These are phyloP conservation scores for Boletus subparvulus DNA, from an alignment of 768 basidiomycete species.

Conservation along the genomic window DNA sequence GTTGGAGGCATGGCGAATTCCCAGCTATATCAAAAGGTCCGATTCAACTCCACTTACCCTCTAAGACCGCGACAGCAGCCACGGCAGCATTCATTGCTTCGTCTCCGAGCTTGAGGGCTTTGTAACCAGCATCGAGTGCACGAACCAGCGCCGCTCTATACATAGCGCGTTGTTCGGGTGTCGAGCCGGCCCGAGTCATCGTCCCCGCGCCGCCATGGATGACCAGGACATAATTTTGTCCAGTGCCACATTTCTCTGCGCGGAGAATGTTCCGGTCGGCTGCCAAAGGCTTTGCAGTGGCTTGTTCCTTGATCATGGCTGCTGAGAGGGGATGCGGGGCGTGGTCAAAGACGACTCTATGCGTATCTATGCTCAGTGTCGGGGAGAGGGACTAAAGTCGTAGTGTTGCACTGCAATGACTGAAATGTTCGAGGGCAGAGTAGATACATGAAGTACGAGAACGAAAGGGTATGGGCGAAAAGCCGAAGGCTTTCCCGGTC, in stretches of 20 bases:
- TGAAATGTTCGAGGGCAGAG: no score
- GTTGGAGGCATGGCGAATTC: no score
- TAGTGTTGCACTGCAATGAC: no score
- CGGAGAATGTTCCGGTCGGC: background rate
- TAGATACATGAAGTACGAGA: no score
- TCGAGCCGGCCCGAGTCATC: slow-evolving; percentile 55
- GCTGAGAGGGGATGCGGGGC: background rate
- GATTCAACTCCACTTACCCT: slow-evolving; percentile 45
- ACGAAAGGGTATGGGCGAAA: no score
- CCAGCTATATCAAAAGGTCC: background rate
- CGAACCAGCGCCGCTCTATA: slow-evolving; percentile 56
- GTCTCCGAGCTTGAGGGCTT: slow-evolving; percentile 62
- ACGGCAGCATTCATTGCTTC: slow-evolving; percentile 83
- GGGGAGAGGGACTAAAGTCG: no score
- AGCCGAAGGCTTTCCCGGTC: no score
- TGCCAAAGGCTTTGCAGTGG: background rate
- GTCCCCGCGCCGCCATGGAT: slow-evolving; percentile 83
- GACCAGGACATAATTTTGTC: slow-evolving; percentile 47
- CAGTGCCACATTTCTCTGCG: slow-evolving; percentile 3
- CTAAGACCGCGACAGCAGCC: slow-evolving; percentile 70
- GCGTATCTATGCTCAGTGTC: no score
- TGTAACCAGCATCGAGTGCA: slow-evolving; percentile 62
- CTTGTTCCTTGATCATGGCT: slow-evolving; percentile 10
- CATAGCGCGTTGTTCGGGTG: slow-evolving; percentile 55
- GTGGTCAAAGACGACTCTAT: background rate